Percentiles rank a stretch among this genome's conserved stretches.
These are phyloP conservation scores for Alternaria panax DNA, from an alignment of 2,329 filamentous ascomycete species.

Conservation along the genomic window DNA sequence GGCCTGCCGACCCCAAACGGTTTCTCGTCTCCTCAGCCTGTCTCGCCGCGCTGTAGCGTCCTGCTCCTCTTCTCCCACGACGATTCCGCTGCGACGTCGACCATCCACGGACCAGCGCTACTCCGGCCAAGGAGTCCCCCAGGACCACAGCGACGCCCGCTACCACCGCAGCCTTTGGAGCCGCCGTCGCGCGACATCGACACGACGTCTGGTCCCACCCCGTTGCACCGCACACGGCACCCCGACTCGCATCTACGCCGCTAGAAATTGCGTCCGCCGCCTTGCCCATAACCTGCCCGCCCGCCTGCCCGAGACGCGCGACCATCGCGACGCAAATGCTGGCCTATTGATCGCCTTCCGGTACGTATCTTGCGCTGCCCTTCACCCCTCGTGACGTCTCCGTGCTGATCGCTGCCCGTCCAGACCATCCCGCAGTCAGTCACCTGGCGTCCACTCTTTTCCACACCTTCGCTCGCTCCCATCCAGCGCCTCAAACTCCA, in stretches of 20 bases:
- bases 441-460: conserved; percentile 54
- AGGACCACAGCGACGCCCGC: background rate
- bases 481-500: conserved; percentile 32
- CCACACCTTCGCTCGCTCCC: conserved; percentile 43
- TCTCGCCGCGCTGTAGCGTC: conserved; percentile 17
- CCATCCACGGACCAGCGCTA: conserved; percentile 24
- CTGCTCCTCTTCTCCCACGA: conserved; percentile 27
- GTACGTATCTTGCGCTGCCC: conserved; percentile 29
- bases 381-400: conserved; percentile 15
- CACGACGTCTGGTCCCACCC: conserved; percentile 28
- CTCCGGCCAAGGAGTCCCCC: conserved; percentile 14
- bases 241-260: conserved; percentile 12
- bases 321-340: conserved; percentile 40
- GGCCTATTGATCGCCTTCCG: conserved; percentile 39
- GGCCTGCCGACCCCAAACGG: conserved; percentile 7
- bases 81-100: conserved; percentile 46
- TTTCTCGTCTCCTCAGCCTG: conserved; percentile 7
- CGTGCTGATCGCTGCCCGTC: conserved; percentile 34
- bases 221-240: conserved; percentile 26
- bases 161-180: conserved; percentile 15
- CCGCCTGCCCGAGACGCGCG: conserved; percentile 17
- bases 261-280: conserved; percentile 18
- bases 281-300: conserved; percentile 21
- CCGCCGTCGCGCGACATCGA: conserved; percentile 21
- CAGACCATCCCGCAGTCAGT: conserved; percentile 45